phyloP scores from a whole-genome alignment of 352 stramenopile species.

The Thraustochytrium sp. region DNA sequence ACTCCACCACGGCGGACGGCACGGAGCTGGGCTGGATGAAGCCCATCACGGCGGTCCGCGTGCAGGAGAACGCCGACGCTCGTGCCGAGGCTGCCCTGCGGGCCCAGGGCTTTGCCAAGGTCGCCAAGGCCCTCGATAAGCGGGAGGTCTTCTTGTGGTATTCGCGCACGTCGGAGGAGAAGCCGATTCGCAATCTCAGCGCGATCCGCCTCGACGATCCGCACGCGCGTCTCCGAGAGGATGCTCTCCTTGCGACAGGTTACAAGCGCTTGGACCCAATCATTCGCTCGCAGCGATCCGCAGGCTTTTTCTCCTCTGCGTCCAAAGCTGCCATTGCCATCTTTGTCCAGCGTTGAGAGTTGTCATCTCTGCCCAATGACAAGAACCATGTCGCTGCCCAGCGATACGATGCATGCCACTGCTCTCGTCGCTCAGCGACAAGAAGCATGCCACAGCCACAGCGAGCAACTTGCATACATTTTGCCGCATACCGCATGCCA shows the following conservation, averaged over 20 bases:
- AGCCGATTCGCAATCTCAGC: constrained; percentile 13
- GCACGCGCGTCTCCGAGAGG: background rate
- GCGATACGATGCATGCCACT: too few relatives aligned
- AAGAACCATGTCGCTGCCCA: too few relatives aligned
- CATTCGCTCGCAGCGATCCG: background rate
- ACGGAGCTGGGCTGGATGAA: constrained; percentile 35
- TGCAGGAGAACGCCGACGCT: background rate
- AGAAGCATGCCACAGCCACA: too few relatives aligned
- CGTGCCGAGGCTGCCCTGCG: background rate
- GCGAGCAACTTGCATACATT: too few relatives aligned
- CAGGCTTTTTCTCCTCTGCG: background rate
- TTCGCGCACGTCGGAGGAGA: background rate
- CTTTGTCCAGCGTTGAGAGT: background rate
- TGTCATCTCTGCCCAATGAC: too few relatives aligned
- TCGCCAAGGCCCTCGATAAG: constrained; percentile 22
- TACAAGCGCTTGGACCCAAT: background rate
- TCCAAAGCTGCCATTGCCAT: background rate
- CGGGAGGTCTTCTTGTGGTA: constrained; percentile 28
- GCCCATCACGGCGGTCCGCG: background rate
- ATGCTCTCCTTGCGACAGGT: background rate
- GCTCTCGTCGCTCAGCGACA: too few relatives aligned
- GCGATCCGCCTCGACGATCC: constrained; percentile 1
- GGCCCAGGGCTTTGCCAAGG: background rate
- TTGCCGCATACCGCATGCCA: too few relatives aligned
- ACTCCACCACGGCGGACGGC: constrained; percentile 12